Base-by-base conservation (phyloP, 2,329 filamentous ascomycete genomes). In the Clathrospora elynae region DNA sequence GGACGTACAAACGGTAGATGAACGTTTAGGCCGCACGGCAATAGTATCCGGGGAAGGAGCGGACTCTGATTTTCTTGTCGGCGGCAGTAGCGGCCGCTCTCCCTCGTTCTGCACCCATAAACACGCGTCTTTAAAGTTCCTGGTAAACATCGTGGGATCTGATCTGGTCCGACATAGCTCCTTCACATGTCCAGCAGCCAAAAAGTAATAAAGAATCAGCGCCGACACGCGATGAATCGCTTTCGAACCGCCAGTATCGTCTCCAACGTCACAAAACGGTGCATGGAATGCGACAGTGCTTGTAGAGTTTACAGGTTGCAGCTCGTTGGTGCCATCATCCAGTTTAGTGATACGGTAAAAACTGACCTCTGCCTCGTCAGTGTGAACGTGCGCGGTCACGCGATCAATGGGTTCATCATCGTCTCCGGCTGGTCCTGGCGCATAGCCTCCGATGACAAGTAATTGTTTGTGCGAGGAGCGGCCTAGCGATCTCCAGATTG, bases 1-100 rank as follows among this genome's bases (percentile, higher is more conserved):
- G 65, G 40, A 86, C 80, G 81, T 82, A 86, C 10, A 89, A 81
- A 19, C 80, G 72, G 6, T 83, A 82, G 29, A 90, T 72, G 11
- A 85, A 82, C 13, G 75, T 73, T 64, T 84, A 84, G 16, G 86
- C 85, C 48, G 83, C 76, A 57, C 55, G n/a, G 50, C 34, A 11
- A 57, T 38, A 4, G 34, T 37, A 5, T 59, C 55, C n/a, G 33
- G 44, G 6, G 53, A 43, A 16, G 51, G 49, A 8, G 45, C 46
- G 18, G 54, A 37, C 16, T 53, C 56, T n/a, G 57, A 61, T 23
- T 51, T 47, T 22, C 57, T 51, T 5, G 53, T 43, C 10, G 57
- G 48, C 8, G 55, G 53, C 8, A 51, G 35, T 16, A 49, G 24
- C 9, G 56, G 56, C 2, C 51, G 49, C 30, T 59, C 57, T 17